These are phyloP conservation scores for Nyctanthes arbortristis DNA, from an alignment of 257 asterid genomes.

Conservation along the genomic window DNA sequence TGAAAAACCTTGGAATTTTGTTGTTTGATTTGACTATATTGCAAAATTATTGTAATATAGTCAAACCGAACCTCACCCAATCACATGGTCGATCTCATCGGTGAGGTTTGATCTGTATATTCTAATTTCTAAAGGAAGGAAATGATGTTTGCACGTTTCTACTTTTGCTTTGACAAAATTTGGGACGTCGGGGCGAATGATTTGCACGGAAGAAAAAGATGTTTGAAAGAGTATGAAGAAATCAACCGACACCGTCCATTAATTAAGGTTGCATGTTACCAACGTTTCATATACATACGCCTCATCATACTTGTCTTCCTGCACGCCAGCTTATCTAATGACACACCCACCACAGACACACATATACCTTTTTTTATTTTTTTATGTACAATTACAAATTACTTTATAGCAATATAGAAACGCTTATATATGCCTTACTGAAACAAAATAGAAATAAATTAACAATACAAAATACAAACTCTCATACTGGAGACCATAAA, in stretches of 20 bases:
- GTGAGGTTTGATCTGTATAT: background rate
- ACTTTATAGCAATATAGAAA: background rate
- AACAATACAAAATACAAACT: too few relatives aligned
- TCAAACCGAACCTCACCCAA: background rate
- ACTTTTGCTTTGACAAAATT: background rate
- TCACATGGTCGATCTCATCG: background rate
- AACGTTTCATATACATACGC: background rate
- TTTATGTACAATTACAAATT: background rate
- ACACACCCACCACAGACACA: background rate
- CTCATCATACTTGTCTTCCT: background rate
- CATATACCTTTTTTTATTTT: background rate
- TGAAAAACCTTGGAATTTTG: too few relatives aligned
- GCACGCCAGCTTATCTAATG: background rate
- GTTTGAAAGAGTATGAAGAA: conserved; percentile 16
- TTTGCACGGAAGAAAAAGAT: conserved; percentile 35
- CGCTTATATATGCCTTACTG: background rate
- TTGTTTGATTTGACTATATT: background rate
- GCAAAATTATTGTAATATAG: too few relatives aligned
- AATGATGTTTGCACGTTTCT: conserved; percentile 4
- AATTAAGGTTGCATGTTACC: background rate
- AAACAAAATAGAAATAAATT: too few relatives aligned
- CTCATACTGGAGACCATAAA: too few relatives aligned
- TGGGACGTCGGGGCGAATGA: conserved; percentile 32
- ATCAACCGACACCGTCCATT: conserved; percentile 29
- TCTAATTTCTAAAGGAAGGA: background rate